Base-by-base conservation (phyloP, 345 rosid species). In the Geranium rotundifolium region DNA sequence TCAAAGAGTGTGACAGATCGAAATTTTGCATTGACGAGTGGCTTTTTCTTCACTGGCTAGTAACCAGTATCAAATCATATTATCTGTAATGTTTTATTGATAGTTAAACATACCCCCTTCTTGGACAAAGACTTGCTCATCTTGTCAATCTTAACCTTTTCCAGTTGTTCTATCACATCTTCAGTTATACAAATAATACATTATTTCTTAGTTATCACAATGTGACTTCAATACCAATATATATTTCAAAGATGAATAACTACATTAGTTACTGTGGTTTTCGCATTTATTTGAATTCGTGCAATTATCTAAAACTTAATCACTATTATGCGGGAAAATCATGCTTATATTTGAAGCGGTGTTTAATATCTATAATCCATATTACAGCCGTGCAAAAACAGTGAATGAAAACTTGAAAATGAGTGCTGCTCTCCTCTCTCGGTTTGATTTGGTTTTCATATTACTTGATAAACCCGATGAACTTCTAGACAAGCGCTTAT, bases 371-470 rank as follows among this genome's bases (percentile, higher is more conserved):
- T 66, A 65, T 72, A 73, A 71, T 79, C 68, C 65, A 69, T 61
- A 71, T 80, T 85, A 84, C 95, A 93, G 96, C 86, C 99, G 96
- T 54, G 95, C 97, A 37, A 92, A 84, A 86, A 93, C 99, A 34
- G 97, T 93, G 72, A 93, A 93, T 19, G 99, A 93, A 75, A 93
- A 93, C 74, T 78, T 93, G 78, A 90, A 88, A 73, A 90, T 90
- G 97, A 93, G 85, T 73, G 90, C 91, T 71, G 91, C 99, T 69
- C 91, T 92, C 57, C 91, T 92, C 72, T 87, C 97, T 9, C 85
- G 99, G 71, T 93, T 93, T 71, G 99, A 93, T 85, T 76, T 93
- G 80, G 91, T 90, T 66, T 92, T 87, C 90, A 93, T 90, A 71
- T 76, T 93, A 72, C 97, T 90, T 68, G 99, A 93, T 76, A 89